phyloP scores from a whole-genome alignment of 1,284 basidiomycete species.

The Microstroma glucosiphilum region DNA sequence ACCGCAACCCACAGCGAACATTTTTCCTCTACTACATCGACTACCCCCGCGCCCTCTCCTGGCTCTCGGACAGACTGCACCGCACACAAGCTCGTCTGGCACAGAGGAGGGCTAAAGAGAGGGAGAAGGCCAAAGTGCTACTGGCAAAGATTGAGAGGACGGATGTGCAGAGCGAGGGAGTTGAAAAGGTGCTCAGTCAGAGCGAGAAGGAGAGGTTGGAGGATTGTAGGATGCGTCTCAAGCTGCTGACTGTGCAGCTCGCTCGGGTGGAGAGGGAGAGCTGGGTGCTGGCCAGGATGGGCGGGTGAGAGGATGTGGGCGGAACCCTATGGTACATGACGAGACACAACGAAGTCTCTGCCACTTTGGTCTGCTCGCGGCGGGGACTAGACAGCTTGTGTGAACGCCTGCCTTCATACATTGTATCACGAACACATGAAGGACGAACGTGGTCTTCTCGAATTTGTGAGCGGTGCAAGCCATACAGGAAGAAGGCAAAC shows the following conservation, averaged over 20 bases:
- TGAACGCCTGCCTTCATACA: too few species aligned
- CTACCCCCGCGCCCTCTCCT: constrained; percentile 5
- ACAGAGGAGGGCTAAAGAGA: neutral
- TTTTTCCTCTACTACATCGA: constrained; percentile 50
- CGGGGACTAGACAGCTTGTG: too few species aligned
- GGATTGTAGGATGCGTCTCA: neutral
- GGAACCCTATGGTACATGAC: too few species aligned
- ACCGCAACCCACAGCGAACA: constrained; percentile 38
- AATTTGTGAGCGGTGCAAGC: too few species aligned
- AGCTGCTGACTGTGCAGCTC: constrained; percentile 1
- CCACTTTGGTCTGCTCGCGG: too few species aligned
- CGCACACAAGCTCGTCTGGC: constrained; percentile 2
- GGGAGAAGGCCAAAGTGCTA: neutral
- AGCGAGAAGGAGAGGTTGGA: constrained; percentile 5
- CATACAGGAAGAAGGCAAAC: too few species aligned
- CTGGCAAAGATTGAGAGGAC: constrained; percentile 6
- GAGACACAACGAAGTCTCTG: too few species aligned
- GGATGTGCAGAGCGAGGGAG: constrained; percentile 4
- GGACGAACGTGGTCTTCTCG: too few species aligned
- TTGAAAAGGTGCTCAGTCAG: constrained; percentile 2
- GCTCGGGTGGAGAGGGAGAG: neutral
- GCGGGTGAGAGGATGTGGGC: neutral
- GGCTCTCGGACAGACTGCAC: neutral
- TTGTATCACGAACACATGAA: too few species aligned
- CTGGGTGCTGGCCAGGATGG: constrained; percentile 5